These are phyloP conservation scores for Cutaneotrichosporon mucoides DNA, from an alignment of 1,284 basidiomycete genomes.

Conservation along the genomic window DNA sequence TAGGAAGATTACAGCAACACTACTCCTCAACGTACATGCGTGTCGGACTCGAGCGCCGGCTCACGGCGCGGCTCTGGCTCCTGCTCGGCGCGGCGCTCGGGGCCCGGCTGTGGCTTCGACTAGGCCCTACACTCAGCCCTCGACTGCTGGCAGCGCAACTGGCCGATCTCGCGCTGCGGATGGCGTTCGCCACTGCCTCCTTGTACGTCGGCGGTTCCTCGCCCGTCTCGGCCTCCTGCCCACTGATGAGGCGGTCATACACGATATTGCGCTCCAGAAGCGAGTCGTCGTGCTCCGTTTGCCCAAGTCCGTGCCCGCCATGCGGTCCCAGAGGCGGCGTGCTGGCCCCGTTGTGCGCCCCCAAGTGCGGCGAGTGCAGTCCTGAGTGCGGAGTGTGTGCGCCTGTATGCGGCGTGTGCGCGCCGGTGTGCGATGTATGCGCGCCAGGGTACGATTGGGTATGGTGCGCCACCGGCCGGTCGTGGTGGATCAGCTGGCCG, in stretches of 20 bases:
- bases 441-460: background rate
- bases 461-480: background rate
- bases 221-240: conserved; percentile 61
- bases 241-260: conserved; percentile 57
- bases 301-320: background rate
- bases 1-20: background rate
- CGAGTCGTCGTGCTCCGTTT: conserved; percentile 32
- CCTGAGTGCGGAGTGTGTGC: background rate
- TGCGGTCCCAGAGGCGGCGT: background rate
- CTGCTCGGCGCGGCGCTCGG: conserved; percentile 1
- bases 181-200: conserved; percentile 38
- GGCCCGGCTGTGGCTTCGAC: background rate
- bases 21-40: conserved; percentile 6
- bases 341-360: background rate
- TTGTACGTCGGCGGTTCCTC: conserved; percentile 64
- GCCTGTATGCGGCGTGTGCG: background rate
- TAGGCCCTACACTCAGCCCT: conserved; percentile 1
- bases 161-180: conserved; percentile 10
- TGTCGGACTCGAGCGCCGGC: background rate
- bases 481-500: background rate
- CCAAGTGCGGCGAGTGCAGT: too few species aligned
- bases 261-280: conserved; percentile 48
- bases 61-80: conserved; percentile 5
- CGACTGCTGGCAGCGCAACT: conserved; percentile 5
- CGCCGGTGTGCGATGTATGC: background rate